Percentiles rank a stretch among this genome's conserved stretches.
phyloP scores from a whole-genome alignment of 306 rosid genomes.

The Ormosia emarginata region DNA sequence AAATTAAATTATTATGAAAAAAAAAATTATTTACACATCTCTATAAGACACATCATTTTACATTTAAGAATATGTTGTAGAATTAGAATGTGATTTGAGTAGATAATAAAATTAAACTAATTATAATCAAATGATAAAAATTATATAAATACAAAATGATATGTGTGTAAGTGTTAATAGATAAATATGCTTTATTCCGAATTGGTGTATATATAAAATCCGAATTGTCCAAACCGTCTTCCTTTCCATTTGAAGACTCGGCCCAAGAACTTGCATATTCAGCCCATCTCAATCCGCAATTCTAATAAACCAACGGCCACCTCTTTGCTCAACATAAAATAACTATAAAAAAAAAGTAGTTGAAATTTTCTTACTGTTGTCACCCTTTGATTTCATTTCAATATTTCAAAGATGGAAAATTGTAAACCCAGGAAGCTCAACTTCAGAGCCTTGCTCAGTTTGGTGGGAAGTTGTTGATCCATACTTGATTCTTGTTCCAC shows the following conservation, averaged over 20 bases:
- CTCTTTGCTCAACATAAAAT: background rate
- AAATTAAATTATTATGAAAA: background rate
- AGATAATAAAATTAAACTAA: too few relatives aligned
- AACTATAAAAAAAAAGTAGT: background rate
- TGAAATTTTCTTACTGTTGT: background rate
- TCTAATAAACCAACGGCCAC: background rate
- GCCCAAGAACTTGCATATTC: background rate
- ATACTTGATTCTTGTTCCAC: constrained; percentile 24
- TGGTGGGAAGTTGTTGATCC: constrained; percentile 45
- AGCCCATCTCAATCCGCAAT: background rate
- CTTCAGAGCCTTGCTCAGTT: constrained; percentile 24
- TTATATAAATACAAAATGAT: too few relatives aligned
- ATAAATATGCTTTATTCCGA: too few relatives aligned
- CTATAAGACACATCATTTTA: too few relatives aligned
- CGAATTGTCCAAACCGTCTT: background rate
- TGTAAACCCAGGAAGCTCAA: constrained; percentile 36
- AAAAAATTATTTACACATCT: too few relatives aligned
- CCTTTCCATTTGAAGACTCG: background rate
- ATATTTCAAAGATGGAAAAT: background rate
- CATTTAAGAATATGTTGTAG: too few relatives aligned
- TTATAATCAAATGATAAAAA: too few relatives aligned
- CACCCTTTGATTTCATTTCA: background rate
- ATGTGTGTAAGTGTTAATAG: too few relatives aligned
- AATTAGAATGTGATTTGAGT: too few relatives aligned
- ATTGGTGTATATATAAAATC: too few relatives aligned